phyloP scores from a whole-genome alignment of 2,329 filamentous ascomycete genomes.

The Monilinia aucupariae region DNA sequence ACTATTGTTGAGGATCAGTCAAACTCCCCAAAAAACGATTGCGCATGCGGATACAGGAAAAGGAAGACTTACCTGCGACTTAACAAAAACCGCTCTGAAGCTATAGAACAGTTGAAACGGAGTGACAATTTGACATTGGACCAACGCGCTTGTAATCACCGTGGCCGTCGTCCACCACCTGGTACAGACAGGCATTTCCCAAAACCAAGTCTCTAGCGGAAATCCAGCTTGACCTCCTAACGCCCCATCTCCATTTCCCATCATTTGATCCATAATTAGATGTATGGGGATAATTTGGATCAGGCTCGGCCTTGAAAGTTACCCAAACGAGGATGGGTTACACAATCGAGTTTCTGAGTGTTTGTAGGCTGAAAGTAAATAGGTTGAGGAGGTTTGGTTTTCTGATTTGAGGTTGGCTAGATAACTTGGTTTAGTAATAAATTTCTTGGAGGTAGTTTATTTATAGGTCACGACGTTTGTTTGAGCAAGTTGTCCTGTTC shows the following conservation, averaged over 20 bases:
- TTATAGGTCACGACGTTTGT: not conserved
- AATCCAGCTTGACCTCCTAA: conserved; percentile 54
- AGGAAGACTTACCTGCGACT: conserved; percentile 68
- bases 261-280: conserved; percentile 35
- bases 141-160: conserved; percentile 77
- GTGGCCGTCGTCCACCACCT: conserved; percentile 96
- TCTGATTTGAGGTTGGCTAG: not conserved
- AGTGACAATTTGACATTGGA: conserved; percentile 88
- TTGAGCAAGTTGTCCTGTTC: conserved; percentile 16
- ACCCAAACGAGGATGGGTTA: not conserved
- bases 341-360: not conserved
- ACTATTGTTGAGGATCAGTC: conserved; percentile 48
- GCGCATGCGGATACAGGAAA: conserved; percentile 6
- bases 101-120: conserved; percentile 98
- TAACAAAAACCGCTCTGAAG: conserved; percentile 83
- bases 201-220: conserved; percentile 96
- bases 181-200: conserved; percentile 95
- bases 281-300: not conserved
- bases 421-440: not conserved
- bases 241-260: conserved; percentile 34
- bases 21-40: not conserved
- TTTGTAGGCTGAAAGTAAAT: not conserved
- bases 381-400: too few species aligned
- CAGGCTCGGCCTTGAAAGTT: not conserved
- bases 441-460: not conserved